These are phyloP conservation scores for Barnettozyma hawaiiensis DNA, from an alignment of 1,139 yeast species.

Conservation along the genomic window DNA sequence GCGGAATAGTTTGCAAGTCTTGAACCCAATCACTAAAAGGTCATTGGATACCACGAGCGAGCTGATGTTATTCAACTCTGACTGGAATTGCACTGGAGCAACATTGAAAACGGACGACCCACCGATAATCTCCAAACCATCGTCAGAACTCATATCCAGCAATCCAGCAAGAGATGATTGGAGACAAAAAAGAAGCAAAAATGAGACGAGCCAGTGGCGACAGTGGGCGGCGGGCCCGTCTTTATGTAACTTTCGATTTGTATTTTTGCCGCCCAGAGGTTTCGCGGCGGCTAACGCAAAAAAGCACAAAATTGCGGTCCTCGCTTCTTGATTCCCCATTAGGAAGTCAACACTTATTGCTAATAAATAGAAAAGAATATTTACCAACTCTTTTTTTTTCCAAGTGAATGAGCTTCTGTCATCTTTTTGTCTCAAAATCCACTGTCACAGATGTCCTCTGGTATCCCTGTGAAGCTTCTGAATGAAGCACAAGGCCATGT, in stretches of 20 bases:
- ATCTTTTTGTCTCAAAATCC: background rate
- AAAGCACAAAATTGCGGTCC: too few relatives aligned
- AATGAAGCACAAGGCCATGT: conserved; percentile 90
- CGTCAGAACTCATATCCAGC: conserved; percentile 4
- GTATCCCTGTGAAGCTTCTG: conserved; percentile 80
- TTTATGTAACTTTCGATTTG: too few relatives aligned
- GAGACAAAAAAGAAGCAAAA: too few relatives aligned
- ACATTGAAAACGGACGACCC: conserved; percentile 25
- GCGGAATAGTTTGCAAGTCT: conserved; percentile 40
- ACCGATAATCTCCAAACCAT: conserved; percentile 8
- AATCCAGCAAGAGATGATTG: too few relatives aligned
- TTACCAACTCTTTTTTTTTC: too few relatives aligned
- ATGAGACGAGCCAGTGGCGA: too few relatives aligned
- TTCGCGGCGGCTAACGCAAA: background rate
- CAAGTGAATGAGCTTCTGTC: too few relatives aligned
- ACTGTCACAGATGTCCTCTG: conserved; percentile 34
- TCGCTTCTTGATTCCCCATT: conserved; percentile 7
- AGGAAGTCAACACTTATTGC: conserved; percentile 14
- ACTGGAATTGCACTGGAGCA: conserved; percentile 54
- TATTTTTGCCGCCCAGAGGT: too few relatives aligned
- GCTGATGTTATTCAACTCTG: conserved; percentile 39
- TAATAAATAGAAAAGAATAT: too few relatives aligned
- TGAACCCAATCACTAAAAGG: conserved; percentile 41
- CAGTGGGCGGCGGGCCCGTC: too few relatives aligned
- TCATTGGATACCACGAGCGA: conserved; percentile 44